Evolutionary conservation across 805 yeast genomes (phyloP).

Genomic region (Yarrowia divulgata): DNA sequence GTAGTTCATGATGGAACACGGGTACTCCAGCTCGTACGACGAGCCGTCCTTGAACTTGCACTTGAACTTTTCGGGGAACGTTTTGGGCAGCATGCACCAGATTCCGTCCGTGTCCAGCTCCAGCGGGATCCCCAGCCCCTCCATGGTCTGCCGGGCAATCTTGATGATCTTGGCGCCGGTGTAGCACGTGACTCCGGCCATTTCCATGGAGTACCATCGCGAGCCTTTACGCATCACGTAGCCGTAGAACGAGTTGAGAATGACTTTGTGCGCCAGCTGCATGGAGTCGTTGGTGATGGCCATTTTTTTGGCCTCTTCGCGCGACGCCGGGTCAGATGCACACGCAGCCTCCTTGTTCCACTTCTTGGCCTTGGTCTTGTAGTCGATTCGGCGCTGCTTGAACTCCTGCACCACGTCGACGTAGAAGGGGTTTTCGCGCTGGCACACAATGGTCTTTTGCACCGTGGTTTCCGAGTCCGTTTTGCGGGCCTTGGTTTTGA

Average conservation of each 20-base stretch:
- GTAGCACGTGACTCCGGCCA: conserved; percentile 99
- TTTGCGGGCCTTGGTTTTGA: conserved; percentile 81
- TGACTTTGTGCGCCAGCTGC: conserved; percentile 96
- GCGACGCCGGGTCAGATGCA: conserved; percentile 61
- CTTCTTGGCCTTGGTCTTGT: conserved; percentile 88
- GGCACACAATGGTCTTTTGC: conserved; percentile 93
- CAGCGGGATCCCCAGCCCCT: conserved; percentile 90
- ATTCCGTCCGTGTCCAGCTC: conserved; percentile 99
- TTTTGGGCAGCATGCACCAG: conserved; percentile 95
- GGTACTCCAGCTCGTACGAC: conserved; percentile 79
- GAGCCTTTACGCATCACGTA: conserved; percentile 99
- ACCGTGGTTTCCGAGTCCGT: conserved; percentile 84
- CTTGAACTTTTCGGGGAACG: conserved; percentile 88
- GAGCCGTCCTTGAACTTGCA: conserved; percentile 80
- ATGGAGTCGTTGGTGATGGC: conserved; percentile 91
- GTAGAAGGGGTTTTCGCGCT: conserved; percentile 96
- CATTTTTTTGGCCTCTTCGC: conserved; percentile 94
- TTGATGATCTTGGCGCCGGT: conserved; percentile 98
- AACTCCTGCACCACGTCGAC: conserved; percentile 92
- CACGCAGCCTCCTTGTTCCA: conserved; percentile 85
- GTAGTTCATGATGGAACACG: conserved; percentile 95
- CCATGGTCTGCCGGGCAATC: conserved; percentile 92
- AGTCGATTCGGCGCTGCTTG: conserved; percentile 95
- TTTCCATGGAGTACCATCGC: conserved; percentile 99
- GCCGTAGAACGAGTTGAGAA: conserved; percentile 95